Base-by-base conservation (phyloP, 1,139 yeast genomes). In the Nakaseomyces nivariensis region DNA sequence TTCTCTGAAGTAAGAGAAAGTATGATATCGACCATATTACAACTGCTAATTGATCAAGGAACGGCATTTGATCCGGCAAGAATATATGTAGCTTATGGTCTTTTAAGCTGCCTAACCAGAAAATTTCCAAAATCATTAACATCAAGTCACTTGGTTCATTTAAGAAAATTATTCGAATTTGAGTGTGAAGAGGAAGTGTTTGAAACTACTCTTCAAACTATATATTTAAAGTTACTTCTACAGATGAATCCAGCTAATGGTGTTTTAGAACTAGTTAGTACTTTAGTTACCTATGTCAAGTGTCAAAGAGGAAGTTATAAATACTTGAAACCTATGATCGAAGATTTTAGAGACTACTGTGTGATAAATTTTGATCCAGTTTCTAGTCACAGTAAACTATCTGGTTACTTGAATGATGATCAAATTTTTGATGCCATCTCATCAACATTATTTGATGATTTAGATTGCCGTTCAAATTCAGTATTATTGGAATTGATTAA, bases 21-120 rank as follows among this genome's bases (percentile, higher is more conserved):
- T 9, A 56, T 72, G 13, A 50, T 64, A 3, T 40, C 51, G 1
- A 49, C 75, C 1, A 58, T 82, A 5, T 63, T 85, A 45, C 66
- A 65, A 7, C 74, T 79, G 1, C 63, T 85, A 46, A 72, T 68
- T 32, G 72, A 72, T 4, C 63, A 72, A 27, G 75, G 77, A 47
- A 74, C 76, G 7, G 68, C 82, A 0, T 88, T 79, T 67, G 95
- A 82, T 54, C 87, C 90, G 1, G 79, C 92, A 0, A 76, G 88
- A 62, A 74, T 85, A 1, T 84, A 79, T 57, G 67, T 84, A 3
- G 61, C 80, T 1, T 67, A 71, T 33, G 95, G 95, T 6, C 58
- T 86, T 8, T 61, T 77, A 10, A 58, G 68, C 6, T 90, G 87
- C 0, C 67, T 85, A 36, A 61, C 67, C 37, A 61, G 60, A 0